These are phyloP conservation scores for Arabidopsis arenosa DNA, from an alignment of 345 rosid genomes.

Conservation along the genomic window DNA sequence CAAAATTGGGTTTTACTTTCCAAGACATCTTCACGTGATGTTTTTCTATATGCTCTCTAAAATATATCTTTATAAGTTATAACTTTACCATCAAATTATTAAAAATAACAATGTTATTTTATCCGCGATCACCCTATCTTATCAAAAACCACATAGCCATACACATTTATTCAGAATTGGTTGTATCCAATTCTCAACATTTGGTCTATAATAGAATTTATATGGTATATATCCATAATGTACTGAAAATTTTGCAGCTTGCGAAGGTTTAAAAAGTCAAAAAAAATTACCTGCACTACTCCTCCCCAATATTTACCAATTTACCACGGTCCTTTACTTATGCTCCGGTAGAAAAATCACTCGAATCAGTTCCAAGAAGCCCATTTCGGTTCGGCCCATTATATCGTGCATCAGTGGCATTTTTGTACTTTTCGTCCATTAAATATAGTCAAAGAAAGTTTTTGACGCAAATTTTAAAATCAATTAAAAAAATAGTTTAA, in stretches of 20 bases:
- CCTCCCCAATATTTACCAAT: not conserved
- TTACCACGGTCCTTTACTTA: not conserved
- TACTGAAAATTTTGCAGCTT: too few species aligned
- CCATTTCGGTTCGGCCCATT: slow-evolving; percentile 22
- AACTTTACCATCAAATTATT: too few species aligned
- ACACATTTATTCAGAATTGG: too few species aligned
- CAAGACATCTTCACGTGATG: slow-evolving; percentile 44
- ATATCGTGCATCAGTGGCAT: not conserved
- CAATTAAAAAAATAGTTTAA: not conserved
- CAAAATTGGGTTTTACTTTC: slow-evolving; percentile 35
- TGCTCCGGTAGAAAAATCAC: not conserved
- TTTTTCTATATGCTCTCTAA: not conserved
- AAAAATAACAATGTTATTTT: too few species aligned
- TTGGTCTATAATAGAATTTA: too few species aligned
- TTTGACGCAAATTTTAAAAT: not conserved
- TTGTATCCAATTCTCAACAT: too few species aligned
- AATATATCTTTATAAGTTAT: not conserved
- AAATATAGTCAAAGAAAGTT: not conserved
- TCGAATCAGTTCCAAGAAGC: not conserved
- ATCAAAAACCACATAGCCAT: too few species aligned
- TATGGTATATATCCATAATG: too few species aligned
- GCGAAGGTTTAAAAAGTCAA: too few species aligned
- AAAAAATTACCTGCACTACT: not conserved
- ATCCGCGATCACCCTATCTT: too few species aligned
- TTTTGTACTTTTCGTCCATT: not conserved